Base-by-base conservation (phyloP, 139 green algal species). In the Ettlia oleoabundans region DNA sequence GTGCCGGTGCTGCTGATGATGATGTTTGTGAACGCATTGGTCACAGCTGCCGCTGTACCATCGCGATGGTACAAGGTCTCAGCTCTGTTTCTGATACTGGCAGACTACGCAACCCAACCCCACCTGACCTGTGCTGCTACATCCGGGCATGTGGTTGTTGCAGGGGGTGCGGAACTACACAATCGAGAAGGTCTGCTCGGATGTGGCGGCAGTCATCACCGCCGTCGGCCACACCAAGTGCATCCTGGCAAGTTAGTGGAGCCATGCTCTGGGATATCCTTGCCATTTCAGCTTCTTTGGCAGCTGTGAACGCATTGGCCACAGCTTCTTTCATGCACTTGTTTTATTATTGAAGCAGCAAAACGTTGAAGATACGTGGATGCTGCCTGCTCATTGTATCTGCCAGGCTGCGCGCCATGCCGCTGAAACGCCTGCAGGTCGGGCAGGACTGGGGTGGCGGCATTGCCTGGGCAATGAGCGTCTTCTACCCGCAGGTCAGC, bases 401-500 rank as follows among this genome's bases (percentile, higher is more conserved):
- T n/a, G n/a, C n/a, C n/a, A n/a, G n/a, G n/a, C n/a, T n/a, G n/a
- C n/a, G n/a, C n/a, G n/a, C n/a, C n/a, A n/a, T n/a, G n/a, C n/a
- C n/a, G n/a, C n/a, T n/a, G n/a, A n/a, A n/a, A n/a, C n/a, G 47
- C 47, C 47, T 51, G 71, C 51, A 78, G 71, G 71, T 78, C 22
- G 92, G 80, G 1, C 92, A 95, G 73, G 92, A 95, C 85, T 95
- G 92, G 89, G 91, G 91, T 32, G 91, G 85, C 28, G 66, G 61
- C 0, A 61, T 92, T 5, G 81, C 85, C 0, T 93, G 88, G 87
- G 21, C 75, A 33, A 72, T 80, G 22, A 88, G 90, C 0, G 78
- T 65, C 13, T n/a, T 74, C 2, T 62, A 87, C 62, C 67, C 79
- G 68, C 55, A 65, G 21, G 55, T n/a, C n/a, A n/a, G n/a, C n/a